A percentile compares a stretch with the other conserved stretches of the same genome.
phyloP scores from a whole-genome alignment of 495 filamentous ascomycete genomes.

The Tuber brumale region DNA sequence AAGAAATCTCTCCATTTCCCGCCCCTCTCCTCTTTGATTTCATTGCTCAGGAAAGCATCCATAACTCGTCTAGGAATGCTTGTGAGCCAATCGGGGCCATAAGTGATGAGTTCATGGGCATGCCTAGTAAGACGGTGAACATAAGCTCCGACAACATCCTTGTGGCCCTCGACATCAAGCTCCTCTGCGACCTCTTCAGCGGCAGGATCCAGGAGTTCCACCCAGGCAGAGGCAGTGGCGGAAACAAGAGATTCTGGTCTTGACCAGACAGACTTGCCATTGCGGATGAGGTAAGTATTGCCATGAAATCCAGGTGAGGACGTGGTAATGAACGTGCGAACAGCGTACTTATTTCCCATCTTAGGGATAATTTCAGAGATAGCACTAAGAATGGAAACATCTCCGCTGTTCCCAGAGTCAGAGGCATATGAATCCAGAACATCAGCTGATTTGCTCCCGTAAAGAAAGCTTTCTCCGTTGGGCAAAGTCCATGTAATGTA shows the following conservation, averaged over 20 bases:
- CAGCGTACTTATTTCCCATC: slow-evolving; percentile 59
- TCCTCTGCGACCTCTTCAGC: slow-evolving; percentile 68
- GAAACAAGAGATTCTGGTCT: slow-evolving; percentile 74
- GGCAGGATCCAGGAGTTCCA: slow-evolving; percentile 57
- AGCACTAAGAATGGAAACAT: slow-evolving; percentile 52
- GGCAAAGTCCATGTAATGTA: slow-evolving; percentile 60
- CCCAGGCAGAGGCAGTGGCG: slow-evolving; percentile 69
- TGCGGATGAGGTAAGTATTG: slow-evolving; percentile 76
- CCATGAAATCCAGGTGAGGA: slow-evolving; percentile 51
- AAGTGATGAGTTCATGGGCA: slow-evolving; percentile 59
- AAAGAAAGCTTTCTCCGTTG: slow-evolving; percentile 32
- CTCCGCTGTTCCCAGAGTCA: slow-evolving; percentile 40
- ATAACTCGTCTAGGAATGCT: slow-evolving; percentile 59
- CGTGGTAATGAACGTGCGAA: slow-evolving; percentile 66
- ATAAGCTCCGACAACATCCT: slow-evolving; percentile 70
- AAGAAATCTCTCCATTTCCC: slow-evolving; percentile 69
- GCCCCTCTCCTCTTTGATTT: slow-evolving; percentile 42
- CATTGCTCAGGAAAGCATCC: slow-evolving; percentile 59
- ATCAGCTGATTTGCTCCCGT: slow-evolving; percentile 14
- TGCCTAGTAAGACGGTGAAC: slow-evolving; percentile 82
- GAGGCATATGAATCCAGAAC: slow-evolving; percentile 27
- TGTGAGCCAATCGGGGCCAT: slow-evolving; percentile 69
- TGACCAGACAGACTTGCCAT: slow-evolving; percentile 72
- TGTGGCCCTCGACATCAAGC: slow-evolving; percentile 78
- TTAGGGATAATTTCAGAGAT: slow-evolving; percentile 75